Evolutionary conservation across 805 yeast genomes (phyloP).

Genomic region (Wickerhamomyces bisporus): DNA sequence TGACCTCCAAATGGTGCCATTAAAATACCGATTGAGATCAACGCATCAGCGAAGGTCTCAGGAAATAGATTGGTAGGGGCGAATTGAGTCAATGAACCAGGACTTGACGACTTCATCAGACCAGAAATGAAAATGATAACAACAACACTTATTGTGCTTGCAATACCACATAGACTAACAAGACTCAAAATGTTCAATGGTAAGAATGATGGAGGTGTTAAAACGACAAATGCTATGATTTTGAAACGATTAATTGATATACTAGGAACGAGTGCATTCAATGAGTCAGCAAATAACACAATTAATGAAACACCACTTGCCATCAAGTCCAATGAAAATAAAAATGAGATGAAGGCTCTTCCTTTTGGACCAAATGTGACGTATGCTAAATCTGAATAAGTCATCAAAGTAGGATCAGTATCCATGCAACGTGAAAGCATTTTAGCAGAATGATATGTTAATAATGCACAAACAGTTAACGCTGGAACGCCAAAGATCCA

Average conservation of each 20-base stretch:
- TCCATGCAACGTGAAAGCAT: slow-evolving; percentile 71
- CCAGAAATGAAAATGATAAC: slow-evolving; percentile 59
- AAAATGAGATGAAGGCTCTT: slow-evolving; percentile 61
- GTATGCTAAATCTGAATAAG: slow-evolving; percentile 85
- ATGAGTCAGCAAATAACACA: slow-evolving; percentile 80
- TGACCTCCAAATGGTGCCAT: slow-evolving; percentile 87
- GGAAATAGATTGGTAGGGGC: slow-evolving; percentile 72
- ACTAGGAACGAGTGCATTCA: slow-evolving; percentile 59
- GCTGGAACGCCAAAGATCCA: slow-evolving; percentile 63
- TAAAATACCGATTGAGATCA: slow-evolving; percentile 60
- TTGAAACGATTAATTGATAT: slow-evolving; percentile 55
- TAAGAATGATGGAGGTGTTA: slow-evolving; percentile 78
- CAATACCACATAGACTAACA: slow-evolving; percentile 63
- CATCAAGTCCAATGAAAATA: slow-evolving; percentile 71
- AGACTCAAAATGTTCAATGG: slow-evolving; percentile 72
- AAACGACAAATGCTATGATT: slow-evolving; percentile 56
- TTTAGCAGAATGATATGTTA: slow-evolving; percentile 75
- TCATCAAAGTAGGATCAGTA: slow-evolving; percentile 72
- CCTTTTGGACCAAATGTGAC: slow-evolving; percentile 81
- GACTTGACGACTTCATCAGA: slow-evolving; percentile 48
- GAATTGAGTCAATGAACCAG: slow-evolving; percentile 68
- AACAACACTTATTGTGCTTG: slow-evolving; percentile 64
- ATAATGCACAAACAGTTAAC: slow-evolving; percentile 52
- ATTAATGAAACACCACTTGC: slow-evolving; percentile 81
- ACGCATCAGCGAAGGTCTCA: slow-evolving; percentile 38